A percentile compares a stretch with the other conserved stretches of the same genome.
Conservation (phyloP, 495 filamentous ascomycete genomes). For the Amorphotheca resinae region DNA sequence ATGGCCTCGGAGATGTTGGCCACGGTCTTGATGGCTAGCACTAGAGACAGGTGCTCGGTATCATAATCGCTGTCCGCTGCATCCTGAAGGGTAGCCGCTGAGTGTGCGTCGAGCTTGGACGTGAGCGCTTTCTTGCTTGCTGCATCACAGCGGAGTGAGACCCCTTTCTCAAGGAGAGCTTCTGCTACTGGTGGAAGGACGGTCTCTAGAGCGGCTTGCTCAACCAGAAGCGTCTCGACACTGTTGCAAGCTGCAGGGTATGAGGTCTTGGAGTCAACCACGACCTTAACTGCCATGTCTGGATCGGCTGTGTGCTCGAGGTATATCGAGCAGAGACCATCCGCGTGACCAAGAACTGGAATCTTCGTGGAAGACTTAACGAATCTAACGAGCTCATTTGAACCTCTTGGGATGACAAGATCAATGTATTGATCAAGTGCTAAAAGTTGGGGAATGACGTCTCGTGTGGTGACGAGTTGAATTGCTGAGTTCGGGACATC, state of each 20-base stretch:
- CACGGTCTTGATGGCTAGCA: conserved; percentile 75
- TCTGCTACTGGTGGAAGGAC: conserved; percentile 59
- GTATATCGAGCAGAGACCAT: conserved; percentile 87
- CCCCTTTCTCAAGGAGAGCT: conserved; percentile 61
- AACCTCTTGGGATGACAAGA: conserved; percentile 86
- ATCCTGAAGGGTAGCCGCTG: conserved; percentile 38
- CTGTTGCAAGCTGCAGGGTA: conserved; percentile 97
- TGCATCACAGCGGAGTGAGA: conserved; percentile 73
- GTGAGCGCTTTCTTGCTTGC: conserved; percentile 48
- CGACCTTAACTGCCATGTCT: conserved; percentile 58
- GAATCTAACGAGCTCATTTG: conserved; percentile 83
- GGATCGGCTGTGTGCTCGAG: conserved; percentile 67
- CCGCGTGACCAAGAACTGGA: conserved; percentile 91
- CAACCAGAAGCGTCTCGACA: conserved; percentile 78
- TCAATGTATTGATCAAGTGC: conserved; percentile 78
- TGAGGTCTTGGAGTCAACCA: conserved; percentile 83
- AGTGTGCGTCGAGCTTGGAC: conserved; percentile 22
- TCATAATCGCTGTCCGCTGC: conserved; percentile 59
- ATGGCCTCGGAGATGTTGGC: conserved; percentile 56
- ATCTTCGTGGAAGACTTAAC: conserved; percentile 87
- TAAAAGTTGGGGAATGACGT: conserved; percentile 75
- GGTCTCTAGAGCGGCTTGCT: conserved; percentile 53
- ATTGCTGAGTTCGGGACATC: conserved; percentile 73
- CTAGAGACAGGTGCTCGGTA: conserved; percentile 82
- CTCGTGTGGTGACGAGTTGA: conserved; percentile 85